Conservation (phyloP, 805 yeast species). For the Saturnispora quitensis region DNA sequence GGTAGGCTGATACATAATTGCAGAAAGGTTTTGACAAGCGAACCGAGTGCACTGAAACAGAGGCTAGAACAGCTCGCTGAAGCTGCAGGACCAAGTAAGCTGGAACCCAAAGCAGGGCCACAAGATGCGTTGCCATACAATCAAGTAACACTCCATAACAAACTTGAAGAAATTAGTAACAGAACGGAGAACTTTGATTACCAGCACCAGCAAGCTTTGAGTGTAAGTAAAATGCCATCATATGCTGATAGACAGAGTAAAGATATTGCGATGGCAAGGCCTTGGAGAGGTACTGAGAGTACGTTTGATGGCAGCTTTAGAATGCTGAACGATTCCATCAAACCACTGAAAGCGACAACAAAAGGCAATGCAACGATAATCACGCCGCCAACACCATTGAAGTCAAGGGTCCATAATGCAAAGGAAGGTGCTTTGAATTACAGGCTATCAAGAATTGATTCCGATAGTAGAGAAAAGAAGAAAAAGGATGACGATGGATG, state of each 20-base stretch:
- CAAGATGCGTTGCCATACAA: constrained; percentile 21
- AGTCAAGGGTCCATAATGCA: constrained; percentile 45
- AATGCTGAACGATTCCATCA: constrained; percentile 46
- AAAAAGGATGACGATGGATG: constrained; percentile 38
- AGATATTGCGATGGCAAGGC: constrained; percentile 40
- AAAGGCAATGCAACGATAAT: constrained; percentile 1
- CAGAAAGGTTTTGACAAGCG: background rate
- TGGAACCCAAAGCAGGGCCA: constrained; percentile 29
- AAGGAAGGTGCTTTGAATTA: constrained; percentile 62
- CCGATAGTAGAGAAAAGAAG: constrained; percentile 17
- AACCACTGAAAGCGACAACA: constrained; percentile 23
- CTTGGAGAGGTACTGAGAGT: constrained; percentile 54
- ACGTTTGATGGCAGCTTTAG: constrained; percentile 39
- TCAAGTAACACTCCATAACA: constrained; percentile 15
- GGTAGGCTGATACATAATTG: background rate
- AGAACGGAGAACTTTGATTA: constrained; percentile 26
- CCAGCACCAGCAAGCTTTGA: constrained; percentile 33
- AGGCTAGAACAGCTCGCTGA: constrained; percentile 35
- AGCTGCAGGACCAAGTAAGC: constrained; percentile 29
- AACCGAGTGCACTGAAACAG: constrained; percentile 25
- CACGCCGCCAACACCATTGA: constrained; percentile 11
- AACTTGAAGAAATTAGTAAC: constrained; percentile 24
- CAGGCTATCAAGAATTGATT: constrained; percentile 34
- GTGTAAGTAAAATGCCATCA: constrained; percentile 33
- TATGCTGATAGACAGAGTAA: constrained; percentile 35